A percentile compares a stretch with the other conserved stretches of the same genome.
Conservation (phyloP, 177 flowering plant species). For the Vitis hybrid region DNA sequence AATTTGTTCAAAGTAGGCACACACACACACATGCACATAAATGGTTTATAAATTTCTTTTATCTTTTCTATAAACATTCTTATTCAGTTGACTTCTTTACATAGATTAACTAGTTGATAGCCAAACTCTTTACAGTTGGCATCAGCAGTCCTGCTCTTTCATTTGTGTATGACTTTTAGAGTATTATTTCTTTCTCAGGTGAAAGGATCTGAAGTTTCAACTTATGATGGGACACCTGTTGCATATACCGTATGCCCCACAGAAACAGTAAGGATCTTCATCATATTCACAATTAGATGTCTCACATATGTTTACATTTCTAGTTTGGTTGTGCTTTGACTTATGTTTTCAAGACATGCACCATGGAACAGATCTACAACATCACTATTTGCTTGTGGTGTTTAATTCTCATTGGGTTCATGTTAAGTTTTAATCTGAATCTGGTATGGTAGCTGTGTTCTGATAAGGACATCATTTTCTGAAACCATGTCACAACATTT, state of each 20-base stretch:
- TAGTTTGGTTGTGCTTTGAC: background rate
- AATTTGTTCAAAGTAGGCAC: no score
- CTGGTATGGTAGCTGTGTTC: background rate
- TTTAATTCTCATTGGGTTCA: no score
- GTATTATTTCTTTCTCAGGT: constrained; percentile 43
- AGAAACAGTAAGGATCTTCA: constrained; percentile 63
- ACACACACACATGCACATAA: no score
- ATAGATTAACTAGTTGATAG: no score
- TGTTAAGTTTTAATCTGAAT: background rate
- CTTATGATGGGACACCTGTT: constrained; percentile 68
- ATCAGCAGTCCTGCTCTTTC: no score
- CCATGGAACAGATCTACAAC: background rate
- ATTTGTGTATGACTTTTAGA: no score
- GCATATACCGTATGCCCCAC: constrained; percentile 74
- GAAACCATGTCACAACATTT: constrained; percentile 1
- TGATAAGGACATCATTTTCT: background rate
- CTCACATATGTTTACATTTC: background rate
- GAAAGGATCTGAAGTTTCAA: constrained; percentile 76
- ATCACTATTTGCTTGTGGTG: background rate
- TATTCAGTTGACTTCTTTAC: no score
- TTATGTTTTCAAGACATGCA: background rate
- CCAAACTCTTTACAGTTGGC: no score
- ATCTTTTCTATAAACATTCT: no score
- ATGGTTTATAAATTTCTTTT: no score
- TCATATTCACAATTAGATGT: background rate